Evolutionary conservation across 495 filamentous ascomycete species (phyloP), one percentile per base, ranked within the genome.

Genomic region (Xylaria cubensis): DNA sequence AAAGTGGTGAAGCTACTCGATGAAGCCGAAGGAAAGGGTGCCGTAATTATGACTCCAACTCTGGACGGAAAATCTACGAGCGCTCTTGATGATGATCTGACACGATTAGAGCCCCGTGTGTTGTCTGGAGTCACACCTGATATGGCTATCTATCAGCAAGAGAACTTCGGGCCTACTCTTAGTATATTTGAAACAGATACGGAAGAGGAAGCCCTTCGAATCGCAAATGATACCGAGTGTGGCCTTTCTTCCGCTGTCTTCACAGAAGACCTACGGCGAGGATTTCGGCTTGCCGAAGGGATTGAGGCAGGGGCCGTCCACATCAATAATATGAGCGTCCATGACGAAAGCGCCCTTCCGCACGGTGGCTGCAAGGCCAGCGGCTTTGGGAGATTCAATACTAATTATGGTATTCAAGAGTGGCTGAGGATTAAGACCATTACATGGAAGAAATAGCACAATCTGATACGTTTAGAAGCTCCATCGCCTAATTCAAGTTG

Each of bases 231-330:
- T 15, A 9, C 24, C 1, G 51, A 55, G 51, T 55, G 51, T 29
- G 51, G 51, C 5, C 51, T 55, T 55, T 55, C 51, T 55, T 55
- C 51, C 10, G 51, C 51, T 55, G 51, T 55, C 21, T 55, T 55
- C 51, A 55, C 51, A 24, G 8, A 29, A 29, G 51, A 55, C 51
- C 24, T 55, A 6, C 4, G 29, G 51, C 51, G 51, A 10, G 51
- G 51, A 55, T 29, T 55, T 15, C 51, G 51, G 24, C 51, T 55
- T 55, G 51, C 51, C 24, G 51, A 55, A 15, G 24, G 51, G 12
- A 55, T 55, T 12, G 51, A 55, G 24, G 51, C 51, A 15, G 51
- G 51, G 0, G 51, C 51, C 3, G 51, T 55, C 24, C 51, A 55
- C 51, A 55, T 55, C 24, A 55, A 55, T 29, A 55, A 55, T 4